Evolutionary conservation across 108 stramenopile genomes (phyloP), one percentile per base, ranked within the genome.

Genomic region (Nitzschia sp.): DNA sequence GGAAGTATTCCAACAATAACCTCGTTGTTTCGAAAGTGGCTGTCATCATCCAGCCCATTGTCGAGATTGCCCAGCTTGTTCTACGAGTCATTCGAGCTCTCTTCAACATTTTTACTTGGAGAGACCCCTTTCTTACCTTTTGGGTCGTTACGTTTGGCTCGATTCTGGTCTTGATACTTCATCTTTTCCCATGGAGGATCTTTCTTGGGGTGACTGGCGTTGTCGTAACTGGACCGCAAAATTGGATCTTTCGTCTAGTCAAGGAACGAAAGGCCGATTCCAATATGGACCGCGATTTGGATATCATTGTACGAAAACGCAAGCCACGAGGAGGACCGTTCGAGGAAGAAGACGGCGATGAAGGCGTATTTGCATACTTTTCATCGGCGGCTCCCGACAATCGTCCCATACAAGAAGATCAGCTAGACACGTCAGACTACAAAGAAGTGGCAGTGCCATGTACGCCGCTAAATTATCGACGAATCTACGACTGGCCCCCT

Each of bases 401-500:
- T 31, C 32, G 55, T 22, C 57, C 50, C 34, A 32, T 65, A 2
- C 15, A 9, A 15, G 32, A 52, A 5, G 30, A 28, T 2, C 5
- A 28, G 25, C 27, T 52, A 3, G 48, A 48, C 28, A 48, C 23
- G 46, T 29, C 64, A 26, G 17, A 65, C 15, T 31, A 48, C 48
- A 65, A 80, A 35, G 71, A 78, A 3, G 80, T 80, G 1, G 70
- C 77, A 0, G 77, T 85, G 28, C 84, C 84, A n/a, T 58, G 67
- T 26, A 78, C 80, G 13, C 84, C 78, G 44, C 57, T 85, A 2
- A n/a, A 8, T 9, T 76, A 69, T 13, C 36, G 76, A 3, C 78
- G 84, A 28, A 81, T 81, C 38, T 85, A 77, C 60, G 84, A 85
- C 58, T 85, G 84, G 84, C 84, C 84, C 45, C 84, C 84, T 28